Conservation (phyloP, 192 early-diverging fungal species). For the Phlyctochytrium bullatum region DNA sequence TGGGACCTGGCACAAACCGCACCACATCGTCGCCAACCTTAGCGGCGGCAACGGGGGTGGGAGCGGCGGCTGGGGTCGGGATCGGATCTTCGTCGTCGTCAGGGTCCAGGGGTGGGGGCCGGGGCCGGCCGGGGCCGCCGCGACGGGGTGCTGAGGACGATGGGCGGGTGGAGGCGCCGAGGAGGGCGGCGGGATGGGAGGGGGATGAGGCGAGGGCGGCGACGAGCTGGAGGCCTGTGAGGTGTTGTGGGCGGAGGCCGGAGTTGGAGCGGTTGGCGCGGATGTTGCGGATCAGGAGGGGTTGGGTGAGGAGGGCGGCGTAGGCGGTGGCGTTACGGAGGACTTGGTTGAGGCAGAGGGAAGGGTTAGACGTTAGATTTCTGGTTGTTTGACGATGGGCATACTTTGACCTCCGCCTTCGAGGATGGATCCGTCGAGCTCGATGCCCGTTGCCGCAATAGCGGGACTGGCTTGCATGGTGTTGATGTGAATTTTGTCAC, state of each 20-base stretch:
- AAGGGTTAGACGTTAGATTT: too few relatives aligned
- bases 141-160: too few relatives aligned
- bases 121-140: too few relatives aligned
- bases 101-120: slow-evolving; percentile 4
- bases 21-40: neutral
- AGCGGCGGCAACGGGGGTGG: neutral
- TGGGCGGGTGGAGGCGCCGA: slow-evolving; percentile 10
- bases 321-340: too few relatives aligned
- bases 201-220: slow-evolving; percentile 16
- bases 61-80: neutral
- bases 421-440: neutral
- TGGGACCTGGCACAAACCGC: neutral
- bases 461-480: too few relatives aligned
- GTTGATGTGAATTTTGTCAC: too few relatives aligned
- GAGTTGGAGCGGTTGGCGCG: slow-evolving; percentile 3
- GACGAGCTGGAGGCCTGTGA: slow-evolving; percentile 32
- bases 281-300: slow-evolving; percentile 1
- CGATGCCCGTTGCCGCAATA: too few relatives aligned
- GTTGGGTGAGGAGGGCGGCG: neutral
- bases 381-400: too few relatives aligned
- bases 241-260: slow-evolving; percentile 39
- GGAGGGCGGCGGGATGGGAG: neutral
- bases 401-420: neutral
- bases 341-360: too few relatives aligned
- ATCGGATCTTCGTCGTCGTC: neutral